Conservation (phyloP, 108 stramenopile species). For the Fistulifera pelliculosa region DNA sequence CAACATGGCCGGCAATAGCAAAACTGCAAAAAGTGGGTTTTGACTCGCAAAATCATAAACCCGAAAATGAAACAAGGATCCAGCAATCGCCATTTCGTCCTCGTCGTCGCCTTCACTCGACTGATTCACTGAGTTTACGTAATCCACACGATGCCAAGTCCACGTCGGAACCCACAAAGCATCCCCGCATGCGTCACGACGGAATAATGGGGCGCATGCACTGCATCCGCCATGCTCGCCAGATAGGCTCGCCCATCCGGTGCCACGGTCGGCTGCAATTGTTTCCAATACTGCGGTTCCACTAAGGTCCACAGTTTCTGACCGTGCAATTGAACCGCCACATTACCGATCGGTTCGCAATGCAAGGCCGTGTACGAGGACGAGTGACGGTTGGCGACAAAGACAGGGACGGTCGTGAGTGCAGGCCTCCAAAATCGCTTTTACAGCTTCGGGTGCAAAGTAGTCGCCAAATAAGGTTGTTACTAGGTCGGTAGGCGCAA, state of each 20-base stretch:
- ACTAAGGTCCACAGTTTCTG: slow-evolving; percentile 65
- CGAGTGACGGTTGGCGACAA: slow-evolving; percentile 30
- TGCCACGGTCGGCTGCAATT: slow-evolving; percentile 46
- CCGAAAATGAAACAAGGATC: slow-evolving; percentile 87
- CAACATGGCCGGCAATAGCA: slow-evolving; percentile 62
- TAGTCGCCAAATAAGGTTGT: slow-evolving; percentile 57
- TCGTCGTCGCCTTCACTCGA: background rate
- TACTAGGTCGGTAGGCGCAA: slow-evolving; percentile 36
- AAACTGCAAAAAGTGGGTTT: slow-evolving; percentile 64
- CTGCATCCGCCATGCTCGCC: slow-evolving; percentile 21
- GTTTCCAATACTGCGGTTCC: slow-evolving; percentile 34
- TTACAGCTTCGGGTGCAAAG: slow-evolving; percentile 34
- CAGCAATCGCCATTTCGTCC: slow-evolving; percentile 45
- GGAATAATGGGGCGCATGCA: slow-evolving; percentile 36
- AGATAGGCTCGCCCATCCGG: slow-evolving; percentile 71
- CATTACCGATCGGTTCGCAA: slow-evolving; percentile 78
- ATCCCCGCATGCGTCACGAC: slow-evolving; percentile 54
- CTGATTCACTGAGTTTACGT: slow-evolving; percentile 9
- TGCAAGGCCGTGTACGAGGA: slow-evolving; percentile 54
- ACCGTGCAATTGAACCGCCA: slow-evolving; percentile 70
- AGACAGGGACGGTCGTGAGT: slow-evolving; percentile 57
- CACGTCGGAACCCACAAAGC: slow-evolving; percentile 78
- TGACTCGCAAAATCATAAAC: slow-evolving; percentile 38
- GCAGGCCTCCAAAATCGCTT: slow-evolving; percentile 25
- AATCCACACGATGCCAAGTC: slow-evolving; percentile 87